phyloP scores from a whole-genome alignment of 345 rosid genomes.

The Ailanthus altissimus region DNA sequence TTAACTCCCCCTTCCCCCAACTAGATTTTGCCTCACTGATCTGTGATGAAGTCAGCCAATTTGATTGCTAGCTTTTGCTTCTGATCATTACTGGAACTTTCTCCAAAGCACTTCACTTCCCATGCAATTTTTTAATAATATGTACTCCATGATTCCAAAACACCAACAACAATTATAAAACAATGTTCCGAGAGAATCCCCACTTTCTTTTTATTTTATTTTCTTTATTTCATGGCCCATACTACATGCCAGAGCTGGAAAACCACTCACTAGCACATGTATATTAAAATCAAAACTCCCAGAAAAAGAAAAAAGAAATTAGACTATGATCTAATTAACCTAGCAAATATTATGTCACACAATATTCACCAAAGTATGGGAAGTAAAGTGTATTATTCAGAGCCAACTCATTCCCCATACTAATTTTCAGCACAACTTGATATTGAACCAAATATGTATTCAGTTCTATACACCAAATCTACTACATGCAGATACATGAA shows the following conservation, averaged over 20 bases:
- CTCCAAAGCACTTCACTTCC: conserved; percentile 34
- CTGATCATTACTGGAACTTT: conserved; percentile 9
- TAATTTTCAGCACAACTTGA: conserved; percentile 24
- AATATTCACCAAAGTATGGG: conserved; percentile 28
- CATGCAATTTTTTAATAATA: conserved; percentile 31
- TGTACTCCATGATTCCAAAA: conserved; percentile 26
- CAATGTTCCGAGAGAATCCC: conserved; percentile 31
- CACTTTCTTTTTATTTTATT: background rate
- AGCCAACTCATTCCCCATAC: conserved; percentile 32
- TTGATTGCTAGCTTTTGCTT: background rate
- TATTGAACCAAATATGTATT: conserved; percentile 34
- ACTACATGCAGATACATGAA: conserved; percentile 24
- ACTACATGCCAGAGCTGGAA: conserved; percentile 65
- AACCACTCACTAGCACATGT: conserved; percentile 69
- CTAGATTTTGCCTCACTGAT: conserved; percentile 25
- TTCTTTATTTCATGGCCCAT: conserved; percentile 50
- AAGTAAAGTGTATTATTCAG: conserved; percentile 31
- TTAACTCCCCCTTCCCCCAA: background rate
- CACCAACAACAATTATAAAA: conserved; percentile 15
- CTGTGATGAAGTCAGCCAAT: conserved; percentile 17
- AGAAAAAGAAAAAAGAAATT: conserved; percentile 14
- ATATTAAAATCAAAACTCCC: conserved; percentile 25
- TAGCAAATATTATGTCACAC: conserved; percentile 24
- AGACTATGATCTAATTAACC: conserved; percentile 35
- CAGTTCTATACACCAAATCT: conserved; percentile 37